phyloP scores from a whole-genome alignment of 495 filamentous ascomycete genomes.

The Parachaetomium inaequale region DNA sequence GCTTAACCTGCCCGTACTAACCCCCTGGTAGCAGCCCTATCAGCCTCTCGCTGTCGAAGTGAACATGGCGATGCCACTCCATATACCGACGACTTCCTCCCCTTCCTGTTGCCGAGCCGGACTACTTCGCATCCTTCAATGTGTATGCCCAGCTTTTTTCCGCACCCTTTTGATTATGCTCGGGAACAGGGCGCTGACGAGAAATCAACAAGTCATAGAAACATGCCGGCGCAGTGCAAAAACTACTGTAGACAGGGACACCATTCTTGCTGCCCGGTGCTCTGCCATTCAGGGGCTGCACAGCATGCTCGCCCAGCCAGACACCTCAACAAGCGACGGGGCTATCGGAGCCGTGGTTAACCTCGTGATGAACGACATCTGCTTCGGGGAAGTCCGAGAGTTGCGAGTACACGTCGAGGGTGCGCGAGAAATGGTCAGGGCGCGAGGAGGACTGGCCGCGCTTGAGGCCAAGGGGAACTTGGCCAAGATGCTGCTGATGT shows the following conservation, averaged over 20 bases:
- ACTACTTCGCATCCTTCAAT: neutral
- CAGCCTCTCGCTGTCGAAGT: neutral
- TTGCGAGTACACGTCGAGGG: constrained; percentile 11
- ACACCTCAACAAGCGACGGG: constrained; percentile 4
- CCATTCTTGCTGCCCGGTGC: neutral
- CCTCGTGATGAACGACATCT: constrained; percentile 16
- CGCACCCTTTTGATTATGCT: neutral
- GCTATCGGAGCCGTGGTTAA: constrained; percentile 9
- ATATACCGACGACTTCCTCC: constrained; percentile 4
- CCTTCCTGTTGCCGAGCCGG: neutral
- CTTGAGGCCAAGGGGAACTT: neutral
- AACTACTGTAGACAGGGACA: neutral
- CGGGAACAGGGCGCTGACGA: neutral
- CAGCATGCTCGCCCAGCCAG: neutral
- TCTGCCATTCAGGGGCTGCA: constrained; percentile 8
- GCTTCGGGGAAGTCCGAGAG: constrained; percentile 11
- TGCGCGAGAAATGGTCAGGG: constrained; percentile 4
- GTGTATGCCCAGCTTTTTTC: neutral
- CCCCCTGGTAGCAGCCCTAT: neutral
- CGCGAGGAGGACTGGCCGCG: constrained; percentile 2
- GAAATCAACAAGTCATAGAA: constrained; percentile 4
- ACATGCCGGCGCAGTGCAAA: constrained; percentile 4
- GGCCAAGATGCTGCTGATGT: constrained; percentile 19
- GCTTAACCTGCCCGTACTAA: too few species aligned
- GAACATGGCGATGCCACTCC: neutral